These are phyloP conservation scores for Leccinum subrobustum DNA, from an alignment of 1,284 basidiomycete genomes.

Conservation along the genomic window DNA sequence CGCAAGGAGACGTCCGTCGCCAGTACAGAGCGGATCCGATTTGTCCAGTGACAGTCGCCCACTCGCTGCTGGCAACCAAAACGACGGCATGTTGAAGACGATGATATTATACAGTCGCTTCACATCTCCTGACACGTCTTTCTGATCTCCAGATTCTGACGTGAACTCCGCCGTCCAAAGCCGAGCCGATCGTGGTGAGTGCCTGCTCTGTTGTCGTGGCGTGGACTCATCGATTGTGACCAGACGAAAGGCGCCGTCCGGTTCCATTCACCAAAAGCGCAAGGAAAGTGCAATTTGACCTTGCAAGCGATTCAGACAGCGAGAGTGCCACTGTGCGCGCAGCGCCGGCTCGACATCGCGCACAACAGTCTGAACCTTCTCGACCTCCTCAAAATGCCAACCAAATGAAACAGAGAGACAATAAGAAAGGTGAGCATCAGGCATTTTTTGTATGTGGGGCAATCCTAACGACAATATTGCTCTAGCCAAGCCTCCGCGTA, in stretches of 20 bases:
- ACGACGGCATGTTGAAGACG: constrained; percentile 14
- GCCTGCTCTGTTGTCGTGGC: background rate
- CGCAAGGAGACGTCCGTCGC: constrained; percentile 16
- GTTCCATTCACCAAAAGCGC: background rate
- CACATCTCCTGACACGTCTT: background rate
- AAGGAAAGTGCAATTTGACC: constrained; percentile 21
- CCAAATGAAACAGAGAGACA: background rate
- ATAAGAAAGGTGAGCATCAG: constrained; percentile 8
- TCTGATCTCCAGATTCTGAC: constrained; percentile 20
- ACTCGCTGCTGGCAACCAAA: background rate
- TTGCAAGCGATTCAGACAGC: constrained; percentile 12
- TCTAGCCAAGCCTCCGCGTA: constrained; percentile 11
- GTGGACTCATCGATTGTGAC: background rate
- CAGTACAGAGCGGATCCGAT: constrained; percentile 2
- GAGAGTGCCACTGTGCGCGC: constrained; percentile 16
- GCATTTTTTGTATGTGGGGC: background rate
- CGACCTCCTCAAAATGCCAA: background rate
- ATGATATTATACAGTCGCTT: background rate
- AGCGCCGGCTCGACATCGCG: constrained; percentile 7
- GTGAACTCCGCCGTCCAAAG: constrained; percentile 1
- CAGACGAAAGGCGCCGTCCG: constrained; percentile 8
- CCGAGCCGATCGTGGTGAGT: constrained; percentile 7
- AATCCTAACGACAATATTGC: background rate
- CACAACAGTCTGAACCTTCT: background rate
- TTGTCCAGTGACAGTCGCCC: constrained; percentile 9